A percentile compares a stretch with the other conserved stretches of the same genome.
These are phyloP conservation scores for Moniliella sp. DNA, from an alignment of 1,284 basidiomycete genomes.

Conservation along the genomic window DNA sequence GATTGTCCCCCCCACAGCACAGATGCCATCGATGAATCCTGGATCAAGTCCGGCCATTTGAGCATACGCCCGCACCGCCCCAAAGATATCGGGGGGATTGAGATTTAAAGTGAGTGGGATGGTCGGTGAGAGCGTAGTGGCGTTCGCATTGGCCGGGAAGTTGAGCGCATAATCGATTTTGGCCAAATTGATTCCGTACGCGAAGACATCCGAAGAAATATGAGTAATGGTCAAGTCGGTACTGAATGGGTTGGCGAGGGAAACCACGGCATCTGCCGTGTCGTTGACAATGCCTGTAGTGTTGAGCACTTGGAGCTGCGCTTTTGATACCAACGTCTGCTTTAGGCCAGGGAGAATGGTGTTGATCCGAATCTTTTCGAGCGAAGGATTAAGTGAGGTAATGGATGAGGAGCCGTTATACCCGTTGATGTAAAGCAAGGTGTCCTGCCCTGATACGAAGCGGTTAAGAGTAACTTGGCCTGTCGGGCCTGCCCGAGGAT, in stretches of 20 bases:
- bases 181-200: conserved; percentile 48
- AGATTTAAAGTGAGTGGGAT: conserved; percentile 50
- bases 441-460: conserved; percentile 43
- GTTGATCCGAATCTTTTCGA: conserved; percentile 44
- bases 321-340: conserved; percentile 42
- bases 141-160: conserved; percentile 43
- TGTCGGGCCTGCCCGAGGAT: conserved; percentile 47
- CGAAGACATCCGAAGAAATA: conserved; percentile 46
- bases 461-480: conserved; percentile 48
- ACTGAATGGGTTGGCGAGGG: conserved; percentile 50
- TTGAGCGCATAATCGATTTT: conserved; percentile 43
- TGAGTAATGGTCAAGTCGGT: conserved; percentile 44
- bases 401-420: conserved; percentile 46
- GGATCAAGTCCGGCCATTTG: conserved; percentile 46
- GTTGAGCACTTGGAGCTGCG: conserved; percentile 43
- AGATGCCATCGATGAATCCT: conserved; percentile 48
- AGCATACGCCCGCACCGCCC: conserved; percentile 47
- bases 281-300: conserved; percentile 49
- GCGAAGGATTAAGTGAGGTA: conserved; percentile 44
- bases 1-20: conserved; percentile 50
- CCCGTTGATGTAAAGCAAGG: conserved; percentile 35
- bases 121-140: conserved; percentile 43
- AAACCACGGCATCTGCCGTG: conserved; percentile 47
- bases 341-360: conserved; percentile 47
- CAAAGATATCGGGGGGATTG: conserved; percentile 51